A percentile compares a stretch with the other conserved stretches of the same genome.
Evolutionary conservation across 2,329 filamentous ascomycete genomes (phyloP).

Genomic region (Penicillium nordicum): DNA sequence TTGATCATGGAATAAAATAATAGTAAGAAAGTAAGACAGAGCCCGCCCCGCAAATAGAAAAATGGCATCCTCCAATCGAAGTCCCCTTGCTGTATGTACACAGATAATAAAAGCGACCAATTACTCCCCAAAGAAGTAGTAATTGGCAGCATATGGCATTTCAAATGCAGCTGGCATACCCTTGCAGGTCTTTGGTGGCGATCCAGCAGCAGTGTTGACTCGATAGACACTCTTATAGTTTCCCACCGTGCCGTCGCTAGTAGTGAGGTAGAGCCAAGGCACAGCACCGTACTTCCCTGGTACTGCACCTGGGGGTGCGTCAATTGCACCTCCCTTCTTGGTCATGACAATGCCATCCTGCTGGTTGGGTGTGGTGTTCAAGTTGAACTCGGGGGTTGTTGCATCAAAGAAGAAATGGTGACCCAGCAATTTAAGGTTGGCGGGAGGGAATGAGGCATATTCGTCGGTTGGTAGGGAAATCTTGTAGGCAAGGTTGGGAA

Average conservation of each 20-base stretch:
- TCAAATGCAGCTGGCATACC: constrained; percentile 63
- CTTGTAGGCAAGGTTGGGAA: constrained; percentile 66
- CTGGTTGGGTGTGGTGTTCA: constrained; percentile 55
- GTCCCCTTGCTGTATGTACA: constrained; percentile 15
- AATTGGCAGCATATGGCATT: constrained; percentile 80
- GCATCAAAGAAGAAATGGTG: constrained; percentile 75
- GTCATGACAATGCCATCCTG: constrained; percentile 57
- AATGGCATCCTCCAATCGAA: constrained; percentile 7
- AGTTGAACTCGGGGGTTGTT: constrained; percentile 75
- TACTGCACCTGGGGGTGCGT: constrained; percentile 61
- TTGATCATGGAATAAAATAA: background rate
- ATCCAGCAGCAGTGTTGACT: constrained; percentile 77
- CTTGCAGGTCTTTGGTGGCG: constrained; percentile 68
- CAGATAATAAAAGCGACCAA: background rate
- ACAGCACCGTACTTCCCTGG: constrained; percentile 66
- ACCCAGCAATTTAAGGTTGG: constrained; percentile 64
- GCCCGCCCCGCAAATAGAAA: constrained; percentile 6
- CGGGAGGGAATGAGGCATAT: constrained; percentile 45
- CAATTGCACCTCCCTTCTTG: constrained; percentile 58
- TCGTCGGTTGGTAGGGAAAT: constrained; percentile 53
- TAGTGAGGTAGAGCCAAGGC: constrained; percentile 70
- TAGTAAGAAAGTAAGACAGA: constrained; percentile 6
- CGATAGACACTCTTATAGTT: constrained; percentile 75
- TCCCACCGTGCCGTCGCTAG: constrained; percentile 55
- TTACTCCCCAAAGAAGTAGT: constrained; percentile 55